These are phyloP conservation scores for Pochonia chlamydosporia DNA, from an alignment of 2,329 filamentous ascomycete species.

Conservation along the genomic window DNA sequence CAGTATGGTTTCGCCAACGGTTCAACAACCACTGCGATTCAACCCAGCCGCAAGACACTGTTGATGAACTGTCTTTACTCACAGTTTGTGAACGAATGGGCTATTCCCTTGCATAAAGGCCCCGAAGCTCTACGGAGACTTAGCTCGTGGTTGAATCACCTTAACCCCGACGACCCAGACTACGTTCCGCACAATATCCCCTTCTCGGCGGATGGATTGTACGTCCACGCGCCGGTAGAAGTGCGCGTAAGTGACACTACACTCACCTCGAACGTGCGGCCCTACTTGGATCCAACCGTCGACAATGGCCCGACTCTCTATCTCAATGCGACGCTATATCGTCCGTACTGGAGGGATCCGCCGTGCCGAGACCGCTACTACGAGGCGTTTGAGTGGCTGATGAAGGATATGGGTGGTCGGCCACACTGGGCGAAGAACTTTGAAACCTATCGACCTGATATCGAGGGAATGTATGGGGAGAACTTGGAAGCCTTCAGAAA, in stretches of 20 bases:
- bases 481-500: slow-evolving; percentile 60
- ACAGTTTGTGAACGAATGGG: slow-evolving; percentile 98
- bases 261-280: slow-evolving; percentile 27
- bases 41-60: slow-evolving; percentile 73
- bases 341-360: slow-evolving; percentile 73
- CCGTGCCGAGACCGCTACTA: slow-evolving; percentile 75
- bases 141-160: slow-evolving; percentile 73
- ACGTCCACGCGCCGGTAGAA: slow-evolving; percentile 85
- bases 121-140: slow-evolving; percentile 81
- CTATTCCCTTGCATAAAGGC: slow-evolving; percentile 76
- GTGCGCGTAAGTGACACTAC: slow-evolving; percentile 77
- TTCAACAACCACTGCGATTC: slow-evolving; percentile 64
- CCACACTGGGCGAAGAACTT: slow-evolving; percentile 99
- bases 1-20: slow-evolving; percentile 85
- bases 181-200: slow-evolving; percentile 67
- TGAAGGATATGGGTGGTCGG: slow-evolving; percentile 74
- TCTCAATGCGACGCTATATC: slow-evolving; percentile 84
- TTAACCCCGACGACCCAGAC: slow-evolving; percentile 55
- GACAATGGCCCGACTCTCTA: slow-evolving; percentile 70
- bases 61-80: slow-evolving; percentile 97
- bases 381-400: slow-evolving; percentile 83
- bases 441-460: slow-evolving; percentile 50
- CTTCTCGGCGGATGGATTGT: slow-evolving; percentile 69
- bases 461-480: slow-evolving; percentile 64
- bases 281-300: slow-evolving; percentile 64